Evolutionary conservation across 2,329 filamentous ascomycete genomes (phyloP).

Genomic region (Purpureocillium lavendulum): DNA sequence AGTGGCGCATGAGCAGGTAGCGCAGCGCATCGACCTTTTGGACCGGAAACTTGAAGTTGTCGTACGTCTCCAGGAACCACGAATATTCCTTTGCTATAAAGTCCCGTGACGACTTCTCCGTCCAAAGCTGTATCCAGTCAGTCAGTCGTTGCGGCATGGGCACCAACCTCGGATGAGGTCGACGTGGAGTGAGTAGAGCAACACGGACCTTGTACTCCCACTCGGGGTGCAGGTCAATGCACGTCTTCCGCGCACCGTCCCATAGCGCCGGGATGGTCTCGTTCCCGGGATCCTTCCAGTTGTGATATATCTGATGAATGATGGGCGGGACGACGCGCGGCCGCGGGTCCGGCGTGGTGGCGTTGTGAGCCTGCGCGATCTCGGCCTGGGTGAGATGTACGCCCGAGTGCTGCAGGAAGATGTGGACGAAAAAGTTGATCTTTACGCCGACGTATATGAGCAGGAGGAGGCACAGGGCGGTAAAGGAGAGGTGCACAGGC

Average conservation of each 20-base stretch:
- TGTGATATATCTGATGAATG: constrained; percentile 5
- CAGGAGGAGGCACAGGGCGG: too few species aligned
- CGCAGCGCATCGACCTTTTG: constrained; percentile 72
- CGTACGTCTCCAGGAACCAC: constrained; percentile 72
- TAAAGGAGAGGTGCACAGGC: too few species aligned
- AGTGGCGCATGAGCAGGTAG: constrained; percentile 71
- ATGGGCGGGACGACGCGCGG: constrained; percentile 3
- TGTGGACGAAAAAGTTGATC: too few species aligned
- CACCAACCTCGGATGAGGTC: too few species aligned
- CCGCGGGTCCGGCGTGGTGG: background rate
- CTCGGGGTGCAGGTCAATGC: constrained; percentile 2
- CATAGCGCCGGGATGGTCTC: constrained; percentile 3
- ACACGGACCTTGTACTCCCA: constrained; percentile 6
- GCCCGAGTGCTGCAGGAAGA: too few species aligned
- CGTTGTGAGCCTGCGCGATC: too few species aligned
- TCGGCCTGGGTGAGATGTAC: too few species aligned
- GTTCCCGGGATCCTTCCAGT: constrained; percentile 3
- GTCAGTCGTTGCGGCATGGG: too few species aligned
- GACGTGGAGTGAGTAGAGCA: too few species aligned
- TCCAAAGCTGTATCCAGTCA: constrained; percentile 48
- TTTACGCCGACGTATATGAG: too few species aligned
- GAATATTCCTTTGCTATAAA: constrained; percentile 69
- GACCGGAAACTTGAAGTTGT: constrained; percentile 63
- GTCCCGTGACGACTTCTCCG: constrained; percentile 57
- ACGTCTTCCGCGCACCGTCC: background rate